A percentile compares a stretch with the other conserved stretches of the same genome.
Conservation (phyloP, 169 alveolate species). For the Babesia divergens region DNA sequence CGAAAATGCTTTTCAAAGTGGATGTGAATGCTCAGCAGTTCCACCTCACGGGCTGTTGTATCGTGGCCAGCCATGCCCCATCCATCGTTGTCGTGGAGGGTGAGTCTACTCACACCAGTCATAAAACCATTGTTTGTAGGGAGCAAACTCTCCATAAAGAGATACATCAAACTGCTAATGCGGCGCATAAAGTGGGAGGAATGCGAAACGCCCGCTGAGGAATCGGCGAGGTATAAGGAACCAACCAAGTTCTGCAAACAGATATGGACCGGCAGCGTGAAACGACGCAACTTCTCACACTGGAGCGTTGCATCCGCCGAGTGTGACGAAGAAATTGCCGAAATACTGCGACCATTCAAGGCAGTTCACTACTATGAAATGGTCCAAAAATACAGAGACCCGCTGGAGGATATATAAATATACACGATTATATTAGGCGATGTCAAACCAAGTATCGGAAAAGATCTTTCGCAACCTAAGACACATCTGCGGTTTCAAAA, state of each 20-base stretch:
- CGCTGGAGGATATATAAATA: conserved; percentile 47
- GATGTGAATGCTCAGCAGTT: conserved; percentile 87
- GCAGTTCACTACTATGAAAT: conserved; percentile 63
- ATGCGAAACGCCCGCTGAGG: conserved; percentile 28
- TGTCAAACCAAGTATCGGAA: conserved; percentile 46
- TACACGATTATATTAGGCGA: background rate
- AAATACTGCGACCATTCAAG: conserved; percentile 52
- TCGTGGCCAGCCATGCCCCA: conserved; percentile 71
- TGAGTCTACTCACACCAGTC: background rate
- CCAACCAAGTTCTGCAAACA: conserved; percentile 69
- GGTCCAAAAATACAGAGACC: conserved; percentile 63
- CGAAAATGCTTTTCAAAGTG: conserved; percentile 71
- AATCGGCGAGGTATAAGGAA: background rate
- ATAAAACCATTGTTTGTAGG: conserved; percentile 4
- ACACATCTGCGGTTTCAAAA: background rate
- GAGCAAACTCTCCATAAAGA: conserved; percentile 51
- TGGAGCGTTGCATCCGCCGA: conserved; percentile 71
- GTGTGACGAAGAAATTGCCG: conserved; percentile 56
- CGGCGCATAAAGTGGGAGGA: conserved; percentile 62
- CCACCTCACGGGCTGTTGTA: conserved; percentile 87
- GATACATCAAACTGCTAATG: conserved; percentile 63
- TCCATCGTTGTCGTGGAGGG: conserved; percentile 72
- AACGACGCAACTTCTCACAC: conserved; percentile 67
- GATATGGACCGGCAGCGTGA: conserved; percentile 77
- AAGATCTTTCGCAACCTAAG: conserved; percentile 62